Conservation (phyloP, 305 asterid genomes). For the Solanum hybrid region DNA sequence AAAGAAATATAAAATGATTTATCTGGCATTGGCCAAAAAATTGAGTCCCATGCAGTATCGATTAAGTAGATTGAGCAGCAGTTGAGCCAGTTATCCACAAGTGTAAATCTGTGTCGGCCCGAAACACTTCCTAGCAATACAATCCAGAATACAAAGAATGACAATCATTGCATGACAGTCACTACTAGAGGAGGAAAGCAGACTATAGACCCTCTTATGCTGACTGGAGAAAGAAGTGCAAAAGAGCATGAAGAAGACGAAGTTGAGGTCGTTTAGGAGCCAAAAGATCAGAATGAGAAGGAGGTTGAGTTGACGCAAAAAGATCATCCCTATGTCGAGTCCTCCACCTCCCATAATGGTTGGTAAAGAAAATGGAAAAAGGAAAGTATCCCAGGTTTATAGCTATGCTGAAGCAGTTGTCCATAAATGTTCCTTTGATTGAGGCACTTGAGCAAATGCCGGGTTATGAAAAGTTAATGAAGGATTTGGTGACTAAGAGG, state of each 20-base stretch:
- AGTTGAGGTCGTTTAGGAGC: neutral
- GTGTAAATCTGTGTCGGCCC: neutral
- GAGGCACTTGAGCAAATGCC: neutral
- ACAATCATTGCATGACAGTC: neutral
- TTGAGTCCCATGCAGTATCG: neutral
- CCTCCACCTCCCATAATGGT: neutral
- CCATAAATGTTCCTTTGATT: neutral
- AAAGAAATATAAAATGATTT: neutral
- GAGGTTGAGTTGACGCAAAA: neutral
- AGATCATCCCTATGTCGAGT: neutral
- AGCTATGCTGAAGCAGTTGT: neutral
- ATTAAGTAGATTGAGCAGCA: neutral
- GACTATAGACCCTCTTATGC: neutral
- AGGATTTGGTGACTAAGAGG: neutral
- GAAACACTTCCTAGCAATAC: neutral
- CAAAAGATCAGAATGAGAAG: no score
- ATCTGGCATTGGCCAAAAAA: no score
- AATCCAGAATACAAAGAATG: neutral
- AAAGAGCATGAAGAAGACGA: neutral
- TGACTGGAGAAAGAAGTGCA: neutral
- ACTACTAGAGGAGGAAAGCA: neutral
- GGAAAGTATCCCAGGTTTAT: neutral
- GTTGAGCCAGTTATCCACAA: neutral
- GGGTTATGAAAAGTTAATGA: neutral
- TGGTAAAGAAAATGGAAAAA: neutral